Conservation (phyloP, 192 early-diverging fungal genomes). For the Tieghemiomyces parasiticus region DNA sequence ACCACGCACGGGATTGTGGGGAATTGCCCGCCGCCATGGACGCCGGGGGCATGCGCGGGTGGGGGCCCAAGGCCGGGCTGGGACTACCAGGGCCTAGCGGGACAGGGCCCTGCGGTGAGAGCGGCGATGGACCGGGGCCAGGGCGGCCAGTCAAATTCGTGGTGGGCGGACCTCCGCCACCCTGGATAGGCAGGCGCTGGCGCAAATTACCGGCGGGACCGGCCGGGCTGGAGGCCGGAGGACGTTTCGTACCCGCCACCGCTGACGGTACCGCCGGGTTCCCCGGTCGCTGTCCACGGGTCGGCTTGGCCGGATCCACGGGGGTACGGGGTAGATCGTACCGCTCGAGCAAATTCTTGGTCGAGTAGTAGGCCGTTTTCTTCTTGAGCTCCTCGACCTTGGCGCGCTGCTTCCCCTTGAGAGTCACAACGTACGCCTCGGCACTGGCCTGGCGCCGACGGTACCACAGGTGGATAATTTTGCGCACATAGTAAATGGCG, state of each 20-base stretch:
- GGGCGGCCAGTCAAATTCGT: not conserved
- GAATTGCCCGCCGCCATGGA: not conserved
- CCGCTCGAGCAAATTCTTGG: slow-evolving; percentile 75
- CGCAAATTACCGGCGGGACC: not conserved
- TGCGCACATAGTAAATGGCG: slow-evolving; percentile 18
- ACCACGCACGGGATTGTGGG: slow-evolving; percentile 37
- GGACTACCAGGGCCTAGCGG: not conserved
- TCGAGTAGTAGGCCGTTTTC: slow-evolving; percentile 80
- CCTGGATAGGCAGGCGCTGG: not conserved
- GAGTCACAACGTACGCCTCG: slow-evolving; percentile 15
- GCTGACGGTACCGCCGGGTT: not conserved
- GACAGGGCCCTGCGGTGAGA: no score
- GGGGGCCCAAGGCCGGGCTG: not conserved
- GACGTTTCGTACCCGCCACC: not conserved
- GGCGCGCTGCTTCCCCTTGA: slow-evolving; percentile 43
- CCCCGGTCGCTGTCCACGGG: not conserved
- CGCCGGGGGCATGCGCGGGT: not conserved
- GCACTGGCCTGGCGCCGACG: slow-evolving; percentile 14
- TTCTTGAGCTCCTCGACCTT: slow-evolving; percentile 91
- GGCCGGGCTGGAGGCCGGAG: slow-evolving; percentile 3
- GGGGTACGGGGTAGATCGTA: slow-evolving; percentile 41
- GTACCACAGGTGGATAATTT: slow-evolving; percentile 14
- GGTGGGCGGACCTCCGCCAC: not conserved
- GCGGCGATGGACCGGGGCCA: not conserved
- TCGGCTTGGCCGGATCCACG: not conserved